Conservation (phyloP, 106 monocot genomes). For the Dendrobium nobile region DNA sequence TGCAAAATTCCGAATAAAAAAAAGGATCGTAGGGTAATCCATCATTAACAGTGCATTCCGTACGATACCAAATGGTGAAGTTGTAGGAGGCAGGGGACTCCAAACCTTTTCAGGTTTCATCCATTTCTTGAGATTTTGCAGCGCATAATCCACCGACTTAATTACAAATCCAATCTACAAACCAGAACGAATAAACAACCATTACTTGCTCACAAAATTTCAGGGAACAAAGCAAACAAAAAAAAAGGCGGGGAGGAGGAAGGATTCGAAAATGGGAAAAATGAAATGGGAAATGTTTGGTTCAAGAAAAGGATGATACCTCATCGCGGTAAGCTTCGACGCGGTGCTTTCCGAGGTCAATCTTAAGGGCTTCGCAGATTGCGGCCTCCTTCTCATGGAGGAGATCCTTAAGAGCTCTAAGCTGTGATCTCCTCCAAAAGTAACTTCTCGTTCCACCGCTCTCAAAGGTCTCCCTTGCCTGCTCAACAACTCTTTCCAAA, state of each 20-base stretch:
- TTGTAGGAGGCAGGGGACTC: neutral
- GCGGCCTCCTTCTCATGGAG: conserved; percentile 41
- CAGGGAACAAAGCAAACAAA: neutral
- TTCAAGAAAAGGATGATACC: conserved; percentile 11
- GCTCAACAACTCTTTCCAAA: conserved; percentile 12
- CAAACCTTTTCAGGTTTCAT: conserved; percentile 49
- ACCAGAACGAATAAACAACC: neutral
- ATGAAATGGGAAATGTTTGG: neutral
- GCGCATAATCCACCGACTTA: conserved; percentile 47
- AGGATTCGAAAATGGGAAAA: neutral
- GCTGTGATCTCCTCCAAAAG: conserved; percentile 55
- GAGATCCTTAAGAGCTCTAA: conserved; percentile 36
- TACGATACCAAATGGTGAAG: neutral
- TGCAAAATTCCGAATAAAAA: conserved; percentile 11
- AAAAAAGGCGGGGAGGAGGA: neutral
- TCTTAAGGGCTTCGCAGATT: conserved; percentile 36
- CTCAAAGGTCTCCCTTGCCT: conserved; percentile 38
- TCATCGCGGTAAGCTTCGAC: conserved; percentile 77
- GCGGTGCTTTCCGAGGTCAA: conserved; percentile 67
- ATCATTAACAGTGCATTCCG: neutral
- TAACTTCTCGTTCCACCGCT: conserved; percentile 49
- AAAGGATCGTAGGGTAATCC: neutral
- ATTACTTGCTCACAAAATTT: neutral
- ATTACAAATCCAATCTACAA: conserved; percentile 51
- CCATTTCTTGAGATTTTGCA: conserved; percentile 57